phyloP scores from a whole-genome alignment of 208 protist genomes.

The Trichomonas vaginalis region DNA sequence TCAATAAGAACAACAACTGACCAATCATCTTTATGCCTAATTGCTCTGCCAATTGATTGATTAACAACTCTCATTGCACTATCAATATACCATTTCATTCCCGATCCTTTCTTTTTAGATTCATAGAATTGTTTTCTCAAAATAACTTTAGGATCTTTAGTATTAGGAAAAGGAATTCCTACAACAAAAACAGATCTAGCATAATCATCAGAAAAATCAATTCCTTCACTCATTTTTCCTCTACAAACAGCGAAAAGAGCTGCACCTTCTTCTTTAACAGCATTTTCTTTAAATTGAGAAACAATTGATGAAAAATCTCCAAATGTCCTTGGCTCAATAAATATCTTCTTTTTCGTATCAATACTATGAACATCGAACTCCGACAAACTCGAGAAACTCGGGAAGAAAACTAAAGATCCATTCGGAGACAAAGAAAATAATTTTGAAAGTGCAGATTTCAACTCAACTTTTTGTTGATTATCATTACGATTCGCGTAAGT shows the following conservation, averaged over 20 bases:
- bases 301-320: neutral
- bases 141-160: neutral
- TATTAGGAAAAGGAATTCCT: constrained; percentile 26
- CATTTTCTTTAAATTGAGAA: neutral
- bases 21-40: constrained; percentile 39
- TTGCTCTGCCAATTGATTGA: constrained; percentile 38
- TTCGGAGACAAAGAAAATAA: neutral
- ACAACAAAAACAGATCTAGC: constrained; percentile 22
- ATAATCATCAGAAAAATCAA: constrained; percentile 32
- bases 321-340: neutral
- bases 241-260: constrained; percentile 28
- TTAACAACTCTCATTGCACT: constrained; percentile 39
- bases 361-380: neutral
- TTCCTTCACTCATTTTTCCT: constrained; percentile 36
- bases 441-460: neutral
- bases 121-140: constrained; percentile 18
- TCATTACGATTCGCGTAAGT: neutral
- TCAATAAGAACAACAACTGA: constrained; percentile 34
- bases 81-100: constrained; percentile 35
- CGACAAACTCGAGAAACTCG: neutral
- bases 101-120: constrained; percentile 10
- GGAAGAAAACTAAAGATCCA: constrained; percentile 13
- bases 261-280: neutral
- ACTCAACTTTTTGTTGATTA: neutral
- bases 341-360: neutral